These are phyloP conservation scores for Sphagnum contortum DNA, from an alignment of 225 moss, liverwort and hornwort species.

Conservation along the genomic window DNA sequence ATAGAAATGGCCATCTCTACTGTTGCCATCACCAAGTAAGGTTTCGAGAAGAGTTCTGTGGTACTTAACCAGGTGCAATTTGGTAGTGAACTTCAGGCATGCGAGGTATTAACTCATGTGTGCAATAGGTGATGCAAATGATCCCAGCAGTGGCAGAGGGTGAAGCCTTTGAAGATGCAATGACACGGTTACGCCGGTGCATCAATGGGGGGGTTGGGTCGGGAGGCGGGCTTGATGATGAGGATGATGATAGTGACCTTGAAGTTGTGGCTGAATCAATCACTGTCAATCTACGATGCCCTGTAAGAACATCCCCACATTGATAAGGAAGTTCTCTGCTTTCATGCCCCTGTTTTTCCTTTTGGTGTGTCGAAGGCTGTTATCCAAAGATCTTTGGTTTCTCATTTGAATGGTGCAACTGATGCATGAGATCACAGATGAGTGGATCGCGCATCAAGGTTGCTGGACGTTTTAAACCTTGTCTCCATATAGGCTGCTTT, in stretches of 20 bases:
- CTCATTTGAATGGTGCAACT: too few species aligned
- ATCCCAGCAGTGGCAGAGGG: slow-evolving; percentile 76
- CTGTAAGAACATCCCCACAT: slow-evolving; percentile 36
- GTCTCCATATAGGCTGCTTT: slow-evolving; percentile 97
- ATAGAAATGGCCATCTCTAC: too few species aligned
- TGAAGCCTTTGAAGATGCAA: slow-evolving; percentile 84
- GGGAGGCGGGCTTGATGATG: slow-evolving; percentile 60
- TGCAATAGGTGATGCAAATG: slow-evolving; percentile 47
- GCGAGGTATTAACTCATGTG: too few species aligned
- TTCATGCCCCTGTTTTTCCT: too few species aligned
- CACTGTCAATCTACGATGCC: slow-evolving; percentile 83
- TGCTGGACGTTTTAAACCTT: slow-evolving; percentile 93
- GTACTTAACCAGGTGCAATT: too few species aligned
- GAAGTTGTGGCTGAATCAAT: slow-evolving; percentile 93
- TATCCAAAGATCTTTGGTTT: too few species aligned
- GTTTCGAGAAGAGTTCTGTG: too few species aligned
- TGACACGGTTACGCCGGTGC: slow-evolving; percentile 83
- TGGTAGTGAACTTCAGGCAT: too few species aligned
- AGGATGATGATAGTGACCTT: slow-evolving; percentile 91
- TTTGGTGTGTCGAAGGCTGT: too few species aligned
- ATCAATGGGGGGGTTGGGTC: slow-evolving; percentile 79
- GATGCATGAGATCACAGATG: slow-evolving; percentile 40
- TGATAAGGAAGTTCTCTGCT: too few species aligned
- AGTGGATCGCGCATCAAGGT: slow-evolving; percentile 96
- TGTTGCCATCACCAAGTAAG: too few species aligned